Conservation (phyloP, 257 asterid species). For the Striga asiatica region DNA sequence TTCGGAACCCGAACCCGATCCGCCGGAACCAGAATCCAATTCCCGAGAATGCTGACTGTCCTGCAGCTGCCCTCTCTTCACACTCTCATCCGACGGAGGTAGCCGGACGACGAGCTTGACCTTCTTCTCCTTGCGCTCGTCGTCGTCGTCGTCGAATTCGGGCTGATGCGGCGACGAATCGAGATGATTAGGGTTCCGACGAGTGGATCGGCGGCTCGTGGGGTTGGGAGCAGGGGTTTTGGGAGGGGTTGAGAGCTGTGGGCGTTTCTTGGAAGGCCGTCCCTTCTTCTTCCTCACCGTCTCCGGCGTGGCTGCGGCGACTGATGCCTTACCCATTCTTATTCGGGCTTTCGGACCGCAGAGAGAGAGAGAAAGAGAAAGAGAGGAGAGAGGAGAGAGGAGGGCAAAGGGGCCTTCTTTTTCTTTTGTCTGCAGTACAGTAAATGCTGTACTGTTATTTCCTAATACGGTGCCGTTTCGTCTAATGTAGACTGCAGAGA, state of each 20-base stretch:
- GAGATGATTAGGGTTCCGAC: slow-evolving; percentile 40
- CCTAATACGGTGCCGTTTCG: too few species aligned
- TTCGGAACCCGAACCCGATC: slow-evolving; percentile 24
- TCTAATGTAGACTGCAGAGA: too few species aligned
- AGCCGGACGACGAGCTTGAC: slow-evolving; percentile 67
- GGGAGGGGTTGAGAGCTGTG: slow-evolving; percentile 22
- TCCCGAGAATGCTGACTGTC: slow-evolving; percentile 26
- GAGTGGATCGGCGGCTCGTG: slow-evolving; percentile 40
- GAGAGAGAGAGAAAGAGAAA: too few species aligned
- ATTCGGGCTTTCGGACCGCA: too few species aligned
- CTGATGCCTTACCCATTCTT: slow-evolving; percentile 67
- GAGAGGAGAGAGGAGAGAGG: too few species aligned
- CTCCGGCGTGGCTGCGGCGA: slow-evolving; percentile 30
- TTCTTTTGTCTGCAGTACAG: too few species aligned
- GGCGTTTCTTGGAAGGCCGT: slow-evolving; percentile 47
- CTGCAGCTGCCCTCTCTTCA: slow-evolving; percentile 20
- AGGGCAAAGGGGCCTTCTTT: too few species aligned
- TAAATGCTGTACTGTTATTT: too few species aligned
- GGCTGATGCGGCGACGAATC: slow-evolving; percentile 28
- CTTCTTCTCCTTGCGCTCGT: slow-evolving; percentile 68
- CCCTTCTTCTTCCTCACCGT: slow-evolving; percentile 88
- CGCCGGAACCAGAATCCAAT: slow-evolving; percentile 31
- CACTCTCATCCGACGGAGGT: slow-evolving; percentile 37
- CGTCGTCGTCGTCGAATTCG: slow-evolving; percentile 53
- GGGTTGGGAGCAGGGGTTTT: slow-evolving; percentile 26